Base-by-base conservation (phyloP, 2,329 filamentous ascomycete species). In the Paraconiothyrium sp. region DNA sequence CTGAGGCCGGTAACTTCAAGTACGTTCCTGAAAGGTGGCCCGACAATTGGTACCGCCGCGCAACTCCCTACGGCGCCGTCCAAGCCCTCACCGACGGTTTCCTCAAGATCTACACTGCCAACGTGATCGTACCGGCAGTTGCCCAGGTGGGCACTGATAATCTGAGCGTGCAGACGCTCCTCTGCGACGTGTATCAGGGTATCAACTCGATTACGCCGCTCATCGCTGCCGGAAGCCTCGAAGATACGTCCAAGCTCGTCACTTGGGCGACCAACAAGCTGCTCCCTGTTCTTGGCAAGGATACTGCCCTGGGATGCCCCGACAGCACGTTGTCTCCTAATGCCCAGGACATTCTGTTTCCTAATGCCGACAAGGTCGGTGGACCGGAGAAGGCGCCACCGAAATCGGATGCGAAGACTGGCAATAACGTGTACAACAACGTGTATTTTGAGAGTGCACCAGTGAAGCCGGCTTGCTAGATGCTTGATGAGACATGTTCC, bases 1-100 rank as follows among this genome's bases (percentile, higher is more conserved):
- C 72, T 41, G 71, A 78, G 5, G 75, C 83, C 4, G 79, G 77
- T 9, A 76, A 80, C 51, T 85, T 85, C 67, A 80, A 79, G 16
- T 72, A 78, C 22, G 84, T 84, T 22, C 80, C 80, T 64, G 84
- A 86, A 66, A 78, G 79, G 13, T 85, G 86, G 58, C 84, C 84
- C 0, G 79, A 83, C 49, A 85, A 86, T 72, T 86, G 83, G 81
- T 86, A 83, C 72, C 79, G 80, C 50, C 75, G 76, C 3, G 75
- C 79, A 0, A 74, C 79, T 0, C 83, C 84, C 51, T 86, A 84
- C 60, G 80, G 80, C 27, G 73, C 84, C 8, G 70, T 83, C 2
- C 74, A 68, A 46, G 69, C 74, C 8, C 57, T 79, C 37, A 67
- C 68, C 24, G 74, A 79, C 34, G 76, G 63, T 6, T 76, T 76